Evolutionary conservation across 805 yeast genomes (phyloP).

Genomic region (Wickerhamiella siamensis): DNA sequence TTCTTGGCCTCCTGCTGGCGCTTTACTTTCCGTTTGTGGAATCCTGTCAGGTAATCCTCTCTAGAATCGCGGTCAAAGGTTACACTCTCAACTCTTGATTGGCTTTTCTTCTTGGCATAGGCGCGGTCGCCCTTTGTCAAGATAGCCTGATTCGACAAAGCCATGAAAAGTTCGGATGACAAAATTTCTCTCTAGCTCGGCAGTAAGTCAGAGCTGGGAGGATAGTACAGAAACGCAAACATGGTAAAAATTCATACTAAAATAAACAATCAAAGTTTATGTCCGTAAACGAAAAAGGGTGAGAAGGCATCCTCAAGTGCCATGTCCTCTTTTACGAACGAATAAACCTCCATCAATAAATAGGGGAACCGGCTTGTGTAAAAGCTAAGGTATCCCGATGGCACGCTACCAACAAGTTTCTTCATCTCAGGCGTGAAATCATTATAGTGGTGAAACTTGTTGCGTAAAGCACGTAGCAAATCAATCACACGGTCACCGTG

Average conservation of each 20-base stretch:
- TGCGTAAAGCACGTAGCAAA: conserved; percentile 73
- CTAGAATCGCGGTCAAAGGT: conserved; percentile 58
- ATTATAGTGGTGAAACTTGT: conserved; percentile 87
- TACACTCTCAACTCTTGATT: conserved; percentile 60
- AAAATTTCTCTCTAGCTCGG: too few species aligned
- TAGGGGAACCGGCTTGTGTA: conserved; percentile 66
- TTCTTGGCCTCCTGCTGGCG: conserved; percentile 78
- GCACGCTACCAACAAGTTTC: conserved; percentile 58
- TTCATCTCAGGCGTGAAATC: conserved; percentile 50
- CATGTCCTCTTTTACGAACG: conserved; percentile 41
- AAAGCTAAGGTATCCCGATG: conserved; percentile 70
- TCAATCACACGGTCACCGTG: conserved; percentile 69
- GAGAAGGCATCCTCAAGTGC: conserved; percentile 48
- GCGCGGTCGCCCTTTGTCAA: conserved; percentile 70
- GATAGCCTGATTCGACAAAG: conserved; percentile 54
- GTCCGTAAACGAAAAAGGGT: conserved; percentile 26
- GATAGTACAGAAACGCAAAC: too few species aligned
- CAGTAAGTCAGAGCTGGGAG: too few species aligned
- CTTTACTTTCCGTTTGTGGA: conserved; percentile 82
- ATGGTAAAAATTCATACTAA: neutral
- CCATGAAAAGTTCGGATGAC: conserved; percentile 10
- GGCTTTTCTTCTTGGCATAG: conserved; percentile 54
- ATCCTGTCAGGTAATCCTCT: conserved; percentile 76
- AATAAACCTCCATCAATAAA: conserved; percentile 60
- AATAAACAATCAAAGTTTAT: neutral